Evolutionary conservation across 139 green algal species (phyloP).

Genomic region (Chlorella sp.): DNA sequence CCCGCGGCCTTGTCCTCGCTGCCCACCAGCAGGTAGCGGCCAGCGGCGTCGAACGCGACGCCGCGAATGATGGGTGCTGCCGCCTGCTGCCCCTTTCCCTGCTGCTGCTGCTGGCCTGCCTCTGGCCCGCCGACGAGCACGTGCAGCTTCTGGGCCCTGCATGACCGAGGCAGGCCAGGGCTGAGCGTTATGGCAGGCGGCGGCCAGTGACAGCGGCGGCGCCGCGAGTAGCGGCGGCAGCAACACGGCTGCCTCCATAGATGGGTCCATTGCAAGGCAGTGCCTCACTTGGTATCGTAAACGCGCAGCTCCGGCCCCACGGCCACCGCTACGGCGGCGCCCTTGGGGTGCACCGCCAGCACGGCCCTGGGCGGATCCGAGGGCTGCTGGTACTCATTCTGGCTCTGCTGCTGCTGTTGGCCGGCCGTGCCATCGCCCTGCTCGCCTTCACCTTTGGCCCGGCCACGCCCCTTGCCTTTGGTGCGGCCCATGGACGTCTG

Average conservation of each 20-base stretch:
- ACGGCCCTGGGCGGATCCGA: slow-evolving; percentile 9
- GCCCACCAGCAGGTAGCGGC: slow-evolving; percentile 59
- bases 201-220: background rate
- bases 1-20: slow-evolving; percentile 68
- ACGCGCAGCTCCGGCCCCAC: slow-evolving; percentile 34
- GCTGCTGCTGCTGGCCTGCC: background rate
- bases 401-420: background rate
- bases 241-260: background rate
- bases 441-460: background rate
- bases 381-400: background rate
- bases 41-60: slow-evolving; percentile 56
- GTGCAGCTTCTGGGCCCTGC: slow-evolving; percentile 3
- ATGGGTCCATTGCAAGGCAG: too few relatives aligned
- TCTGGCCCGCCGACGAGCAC: background rate
- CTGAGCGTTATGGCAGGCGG: background rate
- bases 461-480: background rate
- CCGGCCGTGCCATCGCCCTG: background rate
- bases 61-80: slow-evolving; percentile 35
- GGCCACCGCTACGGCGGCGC: slow-evolving; percentile 19
- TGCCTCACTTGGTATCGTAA: slow-evolving; percentile 19
- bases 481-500: too few relatives aligned
- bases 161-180: background rate
- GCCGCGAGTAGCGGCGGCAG: background rate
- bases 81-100: background rate
- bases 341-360: slow-evolving; percentile 24